Evolutionary conservation across 495 filamentous ascomycete genomes (phyloP), one percentile per base, ranked within the genome.

Genomic region (Aspergillus hancockii): DNA sequence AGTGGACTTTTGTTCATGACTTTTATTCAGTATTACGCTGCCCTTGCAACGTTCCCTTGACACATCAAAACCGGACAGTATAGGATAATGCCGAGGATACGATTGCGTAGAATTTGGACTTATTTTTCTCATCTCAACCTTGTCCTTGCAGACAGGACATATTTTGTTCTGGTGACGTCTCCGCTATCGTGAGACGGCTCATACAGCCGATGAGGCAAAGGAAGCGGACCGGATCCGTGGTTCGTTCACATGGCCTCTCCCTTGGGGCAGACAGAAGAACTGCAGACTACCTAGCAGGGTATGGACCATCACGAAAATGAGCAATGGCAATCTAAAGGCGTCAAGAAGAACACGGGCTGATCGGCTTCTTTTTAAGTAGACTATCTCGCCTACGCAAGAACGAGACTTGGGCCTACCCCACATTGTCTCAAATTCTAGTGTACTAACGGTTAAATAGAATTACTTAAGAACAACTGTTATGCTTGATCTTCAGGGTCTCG

Each of bases 1-100:
- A 36, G 34, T 12, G 34, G 13, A 36, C 34, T 36, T 36, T 28
- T 3, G 3, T 7, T 7, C 25, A 28, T 28, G 32, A 8, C 4
- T 36, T 32, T 10, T 2, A 36, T 10, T 36, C 8, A n/a, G 38
- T 41, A 41, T 46, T 49, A 22, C 46, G 55, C 51, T 57, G 55
- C 41, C 55, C 55, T 57, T 57, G 55, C 55, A 57, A 57, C 55
- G 21, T 40, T n/a, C n/a, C n/a, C n/a, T n/a, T 47, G 43, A 50
- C 38, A 18, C 23, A 56, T 46, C 46, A 46, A 19, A 38, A 54
- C 16, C 14, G 14, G n/a, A 2, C 38, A 12, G 14, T 28, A 28
- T 28, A 3, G 7, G 25, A 28, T 28, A 28, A 28, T 28, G 25
- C 25, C 25, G 25, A 28, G 25, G 25, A 3, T 28, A 28, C 7